A percentile compares a stretch with the other conserved stretches of the same genome.
These are phyloP conservation scores for Aspergillus sp. DNA, from an alignment of 2,329 filamentous ascomycete species.

Conservation along the genomic window DNA sequence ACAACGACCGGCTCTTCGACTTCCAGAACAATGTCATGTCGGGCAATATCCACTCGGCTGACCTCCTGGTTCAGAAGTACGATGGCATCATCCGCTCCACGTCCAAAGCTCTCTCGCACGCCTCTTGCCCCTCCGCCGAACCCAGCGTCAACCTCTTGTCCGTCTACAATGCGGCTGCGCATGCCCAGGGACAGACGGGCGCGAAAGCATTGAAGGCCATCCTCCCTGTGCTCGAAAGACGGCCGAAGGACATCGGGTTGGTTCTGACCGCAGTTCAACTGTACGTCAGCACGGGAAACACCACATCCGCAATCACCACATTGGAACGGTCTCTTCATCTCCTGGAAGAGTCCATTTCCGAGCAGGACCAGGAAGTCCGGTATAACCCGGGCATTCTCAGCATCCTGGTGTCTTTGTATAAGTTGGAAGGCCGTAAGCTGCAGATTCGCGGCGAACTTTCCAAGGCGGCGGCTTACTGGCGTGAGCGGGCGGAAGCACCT, in stretches of 20 bases:
- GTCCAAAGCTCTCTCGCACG: conserved; percentile 47
- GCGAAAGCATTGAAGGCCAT: conserved; percentile 70
- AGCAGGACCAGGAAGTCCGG: conserved; percentile 65
- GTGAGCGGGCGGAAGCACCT: conserved; percentile 57
- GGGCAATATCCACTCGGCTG: conserved; percentile 56
- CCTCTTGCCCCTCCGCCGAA: conserved; percentile 50
- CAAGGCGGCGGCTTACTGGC: conserved; percentile 81
- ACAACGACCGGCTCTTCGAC: conserved; percentile 57
- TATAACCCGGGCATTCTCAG: conserved; percentile 84
- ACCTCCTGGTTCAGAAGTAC: conserved; percentile 61
- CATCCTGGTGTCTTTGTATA: conserved; percentile 75
- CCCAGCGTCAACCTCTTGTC: conserved; percentile 56
- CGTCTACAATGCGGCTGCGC: conserved; percentile 71
- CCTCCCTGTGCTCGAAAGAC: conserved; percentile 66
- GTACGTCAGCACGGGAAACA: conserved; percentile 70
- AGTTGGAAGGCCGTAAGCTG: conserved; percentile 68
- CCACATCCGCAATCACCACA: conserved; percentile 69
- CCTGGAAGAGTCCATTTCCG: conserved; percentile 62
- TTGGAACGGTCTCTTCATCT: conserved; percentile 73
- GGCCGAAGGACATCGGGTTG: conserved; percentile 78
- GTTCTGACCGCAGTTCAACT: conserved; percentile 78
- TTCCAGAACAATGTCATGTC: conserved; percentile 56
- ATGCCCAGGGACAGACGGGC: conserved; percentile 57
- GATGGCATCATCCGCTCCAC: conserved; percentile 59
- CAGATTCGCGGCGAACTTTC: conserved; percentile 72